A percentile compares a stretch with the other conserved stretches of the same genome.
Evolutionary conservation across 2,329 filamentous ascomycete species (phyloP).

Genomic region (Didymella exigua): DNA sequence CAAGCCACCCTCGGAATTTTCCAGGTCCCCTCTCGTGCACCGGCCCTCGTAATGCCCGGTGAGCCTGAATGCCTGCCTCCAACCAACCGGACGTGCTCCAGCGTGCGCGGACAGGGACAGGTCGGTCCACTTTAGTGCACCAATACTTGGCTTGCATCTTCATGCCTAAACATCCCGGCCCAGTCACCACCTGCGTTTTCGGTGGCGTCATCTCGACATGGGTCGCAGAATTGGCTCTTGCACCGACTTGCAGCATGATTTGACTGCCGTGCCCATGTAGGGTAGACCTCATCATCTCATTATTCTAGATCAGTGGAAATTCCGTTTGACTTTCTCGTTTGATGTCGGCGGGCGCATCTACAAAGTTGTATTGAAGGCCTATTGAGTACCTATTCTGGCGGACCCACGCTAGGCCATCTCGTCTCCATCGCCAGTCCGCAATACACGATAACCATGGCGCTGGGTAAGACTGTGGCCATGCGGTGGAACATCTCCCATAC

Average conservation of each 20-base stretch:
- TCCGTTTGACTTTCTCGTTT: background rate
- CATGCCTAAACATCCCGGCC: background rate
- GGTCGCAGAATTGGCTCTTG: background rate
- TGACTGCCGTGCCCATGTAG: background rate
- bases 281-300: background rate
- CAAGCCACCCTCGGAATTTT: background rate
- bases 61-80: background rate
- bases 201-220: background rate
- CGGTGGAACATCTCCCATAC: slow-evolving; percentile 10
- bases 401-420: background rate
- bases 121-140: background rate
- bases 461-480: background rate
- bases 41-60: background rate
- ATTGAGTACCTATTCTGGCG: slow-evolving; percentile 8
- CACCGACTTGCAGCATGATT: background rate
- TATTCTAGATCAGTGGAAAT: background rate
- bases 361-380: slow-evolving; percentile 7
- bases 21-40: background rate
- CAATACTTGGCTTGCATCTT: background rate
- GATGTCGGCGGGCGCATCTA: slow-evolving; percentile 1
- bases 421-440: background rate
- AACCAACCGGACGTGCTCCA: background rate
- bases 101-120: background rate
- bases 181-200: background rate
- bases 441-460: slow-evolving; percentile 1